Percentiles rank a stretch among this genome's conserved stretches.
Evolutionary conservation across 148 eudicot species (phyloP).

Genomic region (Chenopodium quinoa): DNA sequence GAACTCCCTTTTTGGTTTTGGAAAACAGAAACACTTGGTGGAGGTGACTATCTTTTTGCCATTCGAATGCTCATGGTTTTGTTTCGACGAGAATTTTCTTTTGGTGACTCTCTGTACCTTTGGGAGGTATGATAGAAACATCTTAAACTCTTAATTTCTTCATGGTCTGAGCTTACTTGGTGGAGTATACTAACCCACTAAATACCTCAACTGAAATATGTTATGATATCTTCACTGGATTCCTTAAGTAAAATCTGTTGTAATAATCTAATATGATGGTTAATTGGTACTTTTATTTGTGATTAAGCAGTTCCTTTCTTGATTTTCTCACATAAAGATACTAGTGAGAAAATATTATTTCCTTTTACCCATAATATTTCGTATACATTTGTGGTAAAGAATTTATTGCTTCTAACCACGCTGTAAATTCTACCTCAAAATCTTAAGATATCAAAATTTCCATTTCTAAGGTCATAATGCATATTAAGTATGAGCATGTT

Average conservation of each 20-base stretch:
- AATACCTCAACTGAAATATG: neutral
- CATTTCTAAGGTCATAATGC: neutral
- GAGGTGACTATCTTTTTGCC: constrained; percentile 95
- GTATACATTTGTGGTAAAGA: neutral
- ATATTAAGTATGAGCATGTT: neutral
- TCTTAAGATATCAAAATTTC: neutral
- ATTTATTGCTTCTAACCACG: neutral
- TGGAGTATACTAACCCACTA: too few relatives aligned
- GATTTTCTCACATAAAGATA: neutral
- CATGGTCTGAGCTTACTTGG: neutral
- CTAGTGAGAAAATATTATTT: neutral
- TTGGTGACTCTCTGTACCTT: constrained; percentile 88
- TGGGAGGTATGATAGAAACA: constrained; percentile 74
- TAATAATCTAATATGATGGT: neutral
- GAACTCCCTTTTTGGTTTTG: constrained; percentile 23
- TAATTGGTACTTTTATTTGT: neutral
- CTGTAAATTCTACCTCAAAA: neutral
- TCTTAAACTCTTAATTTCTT: neutral
- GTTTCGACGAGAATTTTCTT: constrained; percentile 95
- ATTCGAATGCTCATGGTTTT: constrained; percentile 98
- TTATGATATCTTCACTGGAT: neutral
- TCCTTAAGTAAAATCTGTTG: neutral
- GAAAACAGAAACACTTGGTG: constrained; percentile 77
- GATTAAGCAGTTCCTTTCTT: neutral
- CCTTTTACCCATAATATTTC: neutral